Evolutionary conservation across 2,329 filamentous ascomycete genomes (phyloP).

Genomic region (Reticulascus tulasneorum): DNA sequence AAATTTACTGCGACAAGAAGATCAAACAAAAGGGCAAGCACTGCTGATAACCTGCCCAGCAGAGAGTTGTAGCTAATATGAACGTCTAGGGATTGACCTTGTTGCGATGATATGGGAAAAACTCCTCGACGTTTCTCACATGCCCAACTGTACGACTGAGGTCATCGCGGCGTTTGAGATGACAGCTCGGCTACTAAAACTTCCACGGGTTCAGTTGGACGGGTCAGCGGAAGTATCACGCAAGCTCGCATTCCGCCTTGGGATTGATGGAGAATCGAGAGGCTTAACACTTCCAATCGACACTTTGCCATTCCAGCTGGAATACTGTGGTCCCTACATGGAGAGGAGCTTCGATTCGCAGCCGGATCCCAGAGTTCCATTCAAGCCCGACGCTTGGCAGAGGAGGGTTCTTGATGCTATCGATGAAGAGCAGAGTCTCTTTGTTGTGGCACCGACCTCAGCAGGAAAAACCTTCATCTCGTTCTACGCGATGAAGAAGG

Average conservation of each 20-base stretch:
- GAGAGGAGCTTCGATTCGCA: constrained; percentile 69
- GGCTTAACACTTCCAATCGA: constrained; percentile 11
- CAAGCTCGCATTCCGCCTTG: no score
- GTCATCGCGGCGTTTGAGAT: background rate
- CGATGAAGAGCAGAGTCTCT: constrained; percentile 64
- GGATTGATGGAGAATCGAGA: no score
- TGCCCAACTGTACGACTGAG: background rate
- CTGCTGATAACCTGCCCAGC: no score
- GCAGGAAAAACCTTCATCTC: constrained; percentile 82
- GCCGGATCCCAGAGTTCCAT: constrained; percentile 63
- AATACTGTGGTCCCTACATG: constrained; percentile 68
- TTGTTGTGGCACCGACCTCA: constrained; percentile 74
- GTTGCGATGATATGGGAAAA: constrained; percentile 16
- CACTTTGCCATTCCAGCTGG: constrained; percentile 57
- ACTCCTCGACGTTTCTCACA: background rate
- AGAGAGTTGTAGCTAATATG: no score
- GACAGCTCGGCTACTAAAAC: background rate
- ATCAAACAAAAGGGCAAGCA: background rate
- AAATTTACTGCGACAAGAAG: background rate
- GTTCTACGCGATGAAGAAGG: constrained; percentile 79
- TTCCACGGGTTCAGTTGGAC: no score
- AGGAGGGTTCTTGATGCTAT: constrained; percentile 68
- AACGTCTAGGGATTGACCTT: constrained; percentile 3
- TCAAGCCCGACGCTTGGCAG: constrained; percentile 75
- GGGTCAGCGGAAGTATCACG: no score